Evolutionary conservation across 2,329 filamentous ascomycete genomes (phyloP).

Genomic region (Hypoxylon sp.): DNA sequence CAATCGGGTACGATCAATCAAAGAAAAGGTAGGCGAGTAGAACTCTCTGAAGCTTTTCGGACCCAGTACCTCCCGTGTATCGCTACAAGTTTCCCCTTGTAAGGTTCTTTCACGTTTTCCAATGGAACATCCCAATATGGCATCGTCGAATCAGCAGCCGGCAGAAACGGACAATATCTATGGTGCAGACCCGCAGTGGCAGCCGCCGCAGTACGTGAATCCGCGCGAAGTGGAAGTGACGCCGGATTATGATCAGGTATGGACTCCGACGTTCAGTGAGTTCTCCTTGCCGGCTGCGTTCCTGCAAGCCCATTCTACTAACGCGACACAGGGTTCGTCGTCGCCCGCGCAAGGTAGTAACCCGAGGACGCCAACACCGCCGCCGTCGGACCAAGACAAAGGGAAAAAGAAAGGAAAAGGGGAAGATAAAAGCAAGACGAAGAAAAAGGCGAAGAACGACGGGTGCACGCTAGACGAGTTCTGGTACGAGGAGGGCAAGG

Average conservation of each 20-base stretch:
- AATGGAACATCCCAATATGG: neutral
- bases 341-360: no score
- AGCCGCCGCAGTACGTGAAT: neutral
- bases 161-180: no score
- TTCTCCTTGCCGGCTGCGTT: neutral
- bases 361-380: no score
- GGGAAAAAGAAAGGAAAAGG: neutral
- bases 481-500: slow-evolving; percentile 14
- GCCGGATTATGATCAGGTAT: neutral
- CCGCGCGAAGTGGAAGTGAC: neutral
- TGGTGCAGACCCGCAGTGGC: neutral
- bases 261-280: neutral
- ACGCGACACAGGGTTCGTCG: neutral
- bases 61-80: no score
- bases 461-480: slow-evolving; percentile 25
- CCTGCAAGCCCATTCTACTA: slow-evolving; percentile 1
- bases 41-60: neutral
- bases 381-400: neutral
- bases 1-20: neutral
- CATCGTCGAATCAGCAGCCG: neutral
- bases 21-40: neutral
- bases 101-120: neutral
- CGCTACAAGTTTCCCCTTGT: neutral
- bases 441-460: neutral
- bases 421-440: no score